Conservation (phyloP, 1,284 basidiomycete genomes). For the Sporisorium scitamineum region DNA sequence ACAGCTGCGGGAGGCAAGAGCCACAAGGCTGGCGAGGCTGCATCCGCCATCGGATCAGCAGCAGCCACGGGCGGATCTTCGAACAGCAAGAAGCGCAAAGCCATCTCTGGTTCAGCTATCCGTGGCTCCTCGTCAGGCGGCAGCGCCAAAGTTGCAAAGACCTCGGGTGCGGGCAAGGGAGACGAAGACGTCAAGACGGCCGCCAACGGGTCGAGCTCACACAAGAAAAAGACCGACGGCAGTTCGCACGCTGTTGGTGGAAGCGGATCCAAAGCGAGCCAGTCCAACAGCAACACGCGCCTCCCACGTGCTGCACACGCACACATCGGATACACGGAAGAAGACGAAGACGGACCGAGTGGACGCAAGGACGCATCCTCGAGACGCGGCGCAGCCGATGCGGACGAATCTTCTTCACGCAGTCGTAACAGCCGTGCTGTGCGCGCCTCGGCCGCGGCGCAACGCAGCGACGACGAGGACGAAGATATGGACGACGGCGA, state of each 20-base stretch:
- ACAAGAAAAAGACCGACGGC: constrained; percentile 42
- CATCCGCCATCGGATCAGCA: constrained; percentile 25
- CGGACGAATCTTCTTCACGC: constrained; percentile 21
- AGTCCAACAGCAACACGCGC: constrained; percentile 38
- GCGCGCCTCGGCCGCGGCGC: constrained; percentile 24
- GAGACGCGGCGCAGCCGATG: constrained; percentile 24
- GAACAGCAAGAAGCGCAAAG: constrained; percentile 51
- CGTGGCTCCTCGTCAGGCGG: constrained; percentile 8
- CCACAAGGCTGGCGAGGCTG: constrained; percentile 30
- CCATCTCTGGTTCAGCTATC: constrained; percentile 28
- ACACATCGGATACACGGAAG: constrained; percentile 42
- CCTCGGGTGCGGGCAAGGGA: constrained; percentile 26
- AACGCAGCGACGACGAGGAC: constrained; percentile 49
- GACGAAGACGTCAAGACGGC: constrained; percentile 53
- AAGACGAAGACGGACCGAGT: constrained; percentile 38
- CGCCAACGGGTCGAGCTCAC: constrained; percentile 34
- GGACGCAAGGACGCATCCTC: constrained; percentile 34
- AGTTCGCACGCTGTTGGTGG: constrained; percentile 11
- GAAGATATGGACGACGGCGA: constrained; percentile 45
- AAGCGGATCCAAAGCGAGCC: constrained; percentile 21
- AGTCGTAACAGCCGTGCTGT: constrained; percentile 37
- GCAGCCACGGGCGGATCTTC: constrained; percentile 15
- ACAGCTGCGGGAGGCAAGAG: constrained; percentile 34
- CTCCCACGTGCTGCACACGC: constrained; percentile 48
- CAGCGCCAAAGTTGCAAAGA: constrained; percentile 38